phyloP scores from a whole-genome alignment of 192 early-diverging fungal species.

The Coemansia interrupta region DNA sequence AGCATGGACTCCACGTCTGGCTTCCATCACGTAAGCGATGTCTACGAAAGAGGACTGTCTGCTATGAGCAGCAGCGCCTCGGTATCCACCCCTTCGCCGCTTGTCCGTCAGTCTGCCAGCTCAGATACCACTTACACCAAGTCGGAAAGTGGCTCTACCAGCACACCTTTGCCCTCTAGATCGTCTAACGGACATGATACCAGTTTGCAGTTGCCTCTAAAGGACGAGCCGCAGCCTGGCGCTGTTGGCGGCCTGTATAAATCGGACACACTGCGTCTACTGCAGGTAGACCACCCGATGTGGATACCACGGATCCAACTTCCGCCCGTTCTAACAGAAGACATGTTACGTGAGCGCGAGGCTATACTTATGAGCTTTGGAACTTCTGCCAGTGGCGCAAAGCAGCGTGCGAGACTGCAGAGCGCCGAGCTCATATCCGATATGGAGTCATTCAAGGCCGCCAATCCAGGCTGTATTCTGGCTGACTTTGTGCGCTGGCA shows the following conservation, averaged over 20 bases:
- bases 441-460: slow-evolving; percentile 93
- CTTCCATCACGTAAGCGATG: slow-evolving; percentile 45
- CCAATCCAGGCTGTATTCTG: slow-evolving; percentile 72
- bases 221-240: slow-evolving; percentile 6
- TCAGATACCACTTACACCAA: not conserved
- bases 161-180: not conserved
- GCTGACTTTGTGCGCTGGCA: slow-evolving; percentile 95
- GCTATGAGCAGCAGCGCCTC: slow-evolving; percentile 4
- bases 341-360: slow-evolving; percentile 82
- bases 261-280: slow-evolving; percentile 49
- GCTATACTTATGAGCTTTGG: slow-evolving; percentile 74
- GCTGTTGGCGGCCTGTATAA: slow-evolving; percentile 54
- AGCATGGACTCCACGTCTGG: slow-evolving; percentile 49
- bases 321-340: slow-evolving; percentile 80
- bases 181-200: no score
- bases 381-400: slow-evolving; percentile 65
- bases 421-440: slow-evolving; percentile 66
- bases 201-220: no score
- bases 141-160: not conserved
- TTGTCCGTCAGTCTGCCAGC: not conserved
- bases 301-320: slow-evolving; percentile 69
- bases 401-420: slow-evolving; percentile 72
- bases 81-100: not conserved
- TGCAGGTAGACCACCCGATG: slow-evolving; percentile 60
- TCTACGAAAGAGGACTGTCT: slow-evolving; percentile 27